Evolutionary conservation across 2,329 filamentous ascomycete species (phyloP).

Genomic region (Sclerotiophoma versabilis): DNA sequence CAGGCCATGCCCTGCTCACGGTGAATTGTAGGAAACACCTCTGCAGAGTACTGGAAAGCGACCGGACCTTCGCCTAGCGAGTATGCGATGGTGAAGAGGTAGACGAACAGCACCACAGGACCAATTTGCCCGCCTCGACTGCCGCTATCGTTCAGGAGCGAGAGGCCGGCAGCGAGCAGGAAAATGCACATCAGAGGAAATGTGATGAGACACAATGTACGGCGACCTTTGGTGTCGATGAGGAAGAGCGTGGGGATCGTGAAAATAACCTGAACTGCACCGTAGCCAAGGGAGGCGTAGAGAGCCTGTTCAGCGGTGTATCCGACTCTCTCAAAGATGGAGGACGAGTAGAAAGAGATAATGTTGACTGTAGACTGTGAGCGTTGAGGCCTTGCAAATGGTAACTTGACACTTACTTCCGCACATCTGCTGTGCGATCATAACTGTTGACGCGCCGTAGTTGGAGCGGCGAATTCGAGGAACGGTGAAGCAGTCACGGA

Average conservation of each 20-base stretch:
- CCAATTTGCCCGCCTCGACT: slow-evolving; percentile 37
- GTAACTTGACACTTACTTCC: slow-evolving; percentile 29
- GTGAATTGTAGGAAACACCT: slow-evolving; percentile 49
- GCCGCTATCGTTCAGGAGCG: slow-evolving; percentile 36
- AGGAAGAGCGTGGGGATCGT: slow-evolving; percentile 48
- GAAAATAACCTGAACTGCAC: slow-evolving; percentile 46
- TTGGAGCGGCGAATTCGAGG: slow-evolving; percentile 49
- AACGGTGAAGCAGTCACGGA: slow-evolving; percentile 57
- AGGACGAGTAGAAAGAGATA: slow-evolving; percentile 79
- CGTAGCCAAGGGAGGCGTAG: slow-evolving; percentile 48
- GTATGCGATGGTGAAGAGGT: slow-evolving; percentile 48
- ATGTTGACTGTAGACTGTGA: slow-evolving; percentile 63
- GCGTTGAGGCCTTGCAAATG: not conserved
- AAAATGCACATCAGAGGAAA: slow-evolving; percentile 49
- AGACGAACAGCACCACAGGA: slow-evolving; percentile 45
- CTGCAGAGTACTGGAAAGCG: slow-evolving; percentile 54
- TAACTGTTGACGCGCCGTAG: slow-evolving; percentile 50
- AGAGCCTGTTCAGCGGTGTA: slow-evolving; percentile 39
- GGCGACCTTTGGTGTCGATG: slow-evolving; percentile 50
- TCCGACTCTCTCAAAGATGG: slow-evolving; percentile 68
- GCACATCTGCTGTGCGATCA: slow-evolving; percentile 51
- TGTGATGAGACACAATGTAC: slow-evolving; percentile 42
- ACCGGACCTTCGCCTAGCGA: slow-evolving; percentile 57
- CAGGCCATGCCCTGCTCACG: slow-evolving; percentile 52
- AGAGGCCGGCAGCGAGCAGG: slow-evolving; percentile 46